Percentiles rank a stretch among this genome's conserved stretches.
phyloP scores from a whole-genome alignment of 2,329 filamentous ascomycete species.

The Beauveria sp. region DNA sequence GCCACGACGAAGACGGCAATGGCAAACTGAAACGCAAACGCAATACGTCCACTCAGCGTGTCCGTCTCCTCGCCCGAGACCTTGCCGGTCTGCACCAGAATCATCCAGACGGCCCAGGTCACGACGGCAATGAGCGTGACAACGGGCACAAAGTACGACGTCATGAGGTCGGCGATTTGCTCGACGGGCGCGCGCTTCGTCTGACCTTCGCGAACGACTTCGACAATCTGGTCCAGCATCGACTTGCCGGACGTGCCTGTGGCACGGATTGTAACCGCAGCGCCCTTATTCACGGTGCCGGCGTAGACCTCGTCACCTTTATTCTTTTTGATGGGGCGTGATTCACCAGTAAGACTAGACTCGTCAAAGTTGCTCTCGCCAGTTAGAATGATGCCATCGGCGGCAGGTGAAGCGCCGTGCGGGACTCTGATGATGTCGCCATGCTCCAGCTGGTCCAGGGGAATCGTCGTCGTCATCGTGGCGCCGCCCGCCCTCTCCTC shows the following conservation, averaged over 20 bases:
- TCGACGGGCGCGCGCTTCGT: constrained; percentile 69
- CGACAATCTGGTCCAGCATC: constrained; percentile 74
- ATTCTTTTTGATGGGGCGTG: constrained; percentile 56
- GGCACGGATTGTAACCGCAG: constrained; percentile 54
- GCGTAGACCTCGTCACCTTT: constrained; percentile 60
- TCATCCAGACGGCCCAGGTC: constrained; percentile 67
- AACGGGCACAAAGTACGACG: constrained; percentile 68
- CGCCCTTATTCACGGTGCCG: constrained; percentile 66
- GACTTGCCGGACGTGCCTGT: constrained; percentile 60
- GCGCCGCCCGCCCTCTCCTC: constrained; percentile 32
- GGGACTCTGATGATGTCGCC: constrained; percentile 69
- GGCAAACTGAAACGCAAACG: constrained; percentile 73
- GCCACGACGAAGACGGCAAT: constrained; percentile 84
- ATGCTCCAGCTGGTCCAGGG: constrained; percentile 65
- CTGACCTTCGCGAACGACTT: constrained; percentile 70
- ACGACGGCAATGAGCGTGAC: constrained; percentile 61
- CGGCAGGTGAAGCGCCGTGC: constrained; percentile 76
- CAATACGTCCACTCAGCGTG: constrained; percentile 55
- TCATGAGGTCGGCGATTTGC: constrained; percentile 63
- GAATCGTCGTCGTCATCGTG: constrained; percentile 32
- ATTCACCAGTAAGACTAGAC: constrained; percentile 80
- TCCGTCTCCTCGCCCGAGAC: constrained; percentile 52
- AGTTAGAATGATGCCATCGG: constrained; percentile 62
- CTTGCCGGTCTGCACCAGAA: constrained; percentile 49
- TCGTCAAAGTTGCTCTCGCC: constrained; percentile 73